These are phyloP conservation scores for Starmerella riodocensis DNA, from an alignment of 805 yeast genomes.

Conservation along the genomic window DNA sequence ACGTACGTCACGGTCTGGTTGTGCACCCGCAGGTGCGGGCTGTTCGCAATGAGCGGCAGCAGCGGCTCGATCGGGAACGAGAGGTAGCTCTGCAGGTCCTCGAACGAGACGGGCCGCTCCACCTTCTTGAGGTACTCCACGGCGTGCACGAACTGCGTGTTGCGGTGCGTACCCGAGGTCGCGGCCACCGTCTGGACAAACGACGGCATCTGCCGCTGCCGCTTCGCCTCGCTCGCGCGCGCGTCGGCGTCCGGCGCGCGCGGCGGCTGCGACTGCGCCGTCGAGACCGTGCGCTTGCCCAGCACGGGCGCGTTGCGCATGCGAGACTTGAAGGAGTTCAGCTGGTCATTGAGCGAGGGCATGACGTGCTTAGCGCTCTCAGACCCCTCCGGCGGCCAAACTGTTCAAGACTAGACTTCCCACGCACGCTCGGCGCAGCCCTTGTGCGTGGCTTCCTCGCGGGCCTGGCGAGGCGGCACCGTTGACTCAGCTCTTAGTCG, in stretches of 20 bases:
- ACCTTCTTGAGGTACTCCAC: constrained; percentile 68
- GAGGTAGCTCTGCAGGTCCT: constrained; percentile 54
- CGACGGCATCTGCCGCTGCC: constrained; percentile 20
- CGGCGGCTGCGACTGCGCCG: constrained; percentile 6
- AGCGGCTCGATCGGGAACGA: constrained; percentile 50
- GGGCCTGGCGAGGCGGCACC: too few species aligned
- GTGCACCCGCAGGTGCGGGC: constrained; percentile 65
- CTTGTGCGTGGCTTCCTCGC: too few species aligned
- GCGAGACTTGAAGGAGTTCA: constrained; percentile 51
- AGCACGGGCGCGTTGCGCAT: constrained; percentile 46
- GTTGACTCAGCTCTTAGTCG: too few species aligned
- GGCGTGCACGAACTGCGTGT: constrained; percentile 80
- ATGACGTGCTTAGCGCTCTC: too few species aligned
- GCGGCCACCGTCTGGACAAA: constrained; percentile 13
- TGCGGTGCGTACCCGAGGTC: constrained; percentile 44
- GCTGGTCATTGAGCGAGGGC: constrained; percentile 39
- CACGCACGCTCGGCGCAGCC: too few species aligned
- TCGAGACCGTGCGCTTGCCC: constrained; percentile 23
- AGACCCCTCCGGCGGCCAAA: too few species aligned
- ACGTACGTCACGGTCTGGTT: constrained; percentile 67
- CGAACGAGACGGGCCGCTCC: constrained; percentile 56
- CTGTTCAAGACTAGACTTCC: too few species aligned
- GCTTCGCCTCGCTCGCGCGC: constrained; percentile 17
- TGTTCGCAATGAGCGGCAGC: constrained; percentile 55
- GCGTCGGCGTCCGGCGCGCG: constrained; percentile 10